Evolutionary conservation across 2,329 filamentous ascomycete species (phyloP).

Genomic region (Colletotrichum kahawae): DNA sequence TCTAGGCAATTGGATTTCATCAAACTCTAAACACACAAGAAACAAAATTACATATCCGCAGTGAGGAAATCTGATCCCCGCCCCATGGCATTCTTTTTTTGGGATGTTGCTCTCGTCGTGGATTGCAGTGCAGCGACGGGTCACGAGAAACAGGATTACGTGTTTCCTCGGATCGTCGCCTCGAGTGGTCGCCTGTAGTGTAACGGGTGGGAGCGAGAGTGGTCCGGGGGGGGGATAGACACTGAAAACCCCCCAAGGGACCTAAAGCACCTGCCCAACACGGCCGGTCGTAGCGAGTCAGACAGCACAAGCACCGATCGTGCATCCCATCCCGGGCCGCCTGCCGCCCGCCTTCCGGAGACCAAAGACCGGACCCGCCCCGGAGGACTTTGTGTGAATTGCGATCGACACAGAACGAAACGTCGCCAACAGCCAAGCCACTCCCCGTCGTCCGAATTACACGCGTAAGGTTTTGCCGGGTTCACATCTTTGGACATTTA

Average conservation of each 20-base stretch:
- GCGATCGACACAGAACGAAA: not conserved
- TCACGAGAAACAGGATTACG: not conserved
- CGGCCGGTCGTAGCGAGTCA: not conserved
- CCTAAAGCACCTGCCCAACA: not conserved
- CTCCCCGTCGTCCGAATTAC: not conserved
- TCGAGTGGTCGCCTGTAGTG: not conserved
- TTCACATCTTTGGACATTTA: not conserved
- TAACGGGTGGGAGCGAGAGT: not conserved
- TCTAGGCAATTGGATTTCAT: constrained; percentile 16
- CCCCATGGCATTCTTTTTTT: not conserved
- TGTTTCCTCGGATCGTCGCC: not conserved
- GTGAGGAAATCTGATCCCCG: not conserved
- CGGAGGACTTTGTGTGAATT: not conserved
- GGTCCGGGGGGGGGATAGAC: not conserved
- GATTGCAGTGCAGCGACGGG: not conserved
- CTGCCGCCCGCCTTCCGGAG: not conserved
- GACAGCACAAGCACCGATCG: not conserved
- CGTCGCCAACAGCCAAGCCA: not conserved
- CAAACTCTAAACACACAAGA: not conserved
- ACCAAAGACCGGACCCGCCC: not conserved
- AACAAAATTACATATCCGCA: not conserved
- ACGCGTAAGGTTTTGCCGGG: not conserved
- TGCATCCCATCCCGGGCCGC: not conserved
- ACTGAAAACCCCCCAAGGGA: not conserved
- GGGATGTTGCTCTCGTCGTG: not conserved